A percentile compares a stretch with the other conserved stretches of the same genome.
Conservation (phyloP, 306 rosid genomes). For the Rubus idaeus region DNA sequence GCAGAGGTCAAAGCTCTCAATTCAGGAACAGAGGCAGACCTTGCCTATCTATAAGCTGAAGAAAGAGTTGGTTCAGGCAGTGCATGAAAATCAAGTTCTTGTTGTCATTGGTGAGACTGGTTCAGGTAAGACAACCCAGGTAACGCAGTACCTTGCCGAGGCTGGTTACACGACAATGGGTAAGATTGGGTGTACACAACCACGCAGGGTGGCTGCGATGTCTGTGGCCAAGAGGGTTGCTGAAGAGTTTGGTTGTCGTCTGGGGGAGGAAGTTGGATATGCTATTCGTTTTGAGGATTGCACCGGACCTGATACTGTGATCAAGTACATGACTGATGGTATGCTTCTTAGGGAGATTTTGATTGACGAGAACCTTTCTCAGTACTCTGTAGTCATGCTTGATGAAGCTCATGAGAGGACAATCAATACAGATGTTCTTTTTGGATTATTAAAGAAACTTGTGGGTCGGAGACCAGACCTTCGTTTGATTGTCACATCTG, state of each 20-base stretch:
- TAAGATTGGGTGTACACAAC: slow-evolving; percentile 90
- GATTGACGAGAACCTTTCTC: slow-evolving; percentile 72
- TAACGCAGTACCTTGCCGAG: slow-evolving; percentile 85
- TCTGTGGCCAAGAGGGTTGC: slow-evolving; percentile 95
- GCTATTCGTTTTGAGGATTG: slow-evolving; percentile 90
- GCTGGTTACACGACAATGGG: slow-evolving; percentile 78
- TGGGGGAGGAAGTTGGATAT: slow-evolving; percentile 94
- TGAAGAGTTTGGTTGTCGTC: slow-evolving; percentile 80
- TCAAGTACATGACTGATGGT: slow-evolving; percentile 96
- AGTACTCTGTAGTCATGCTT: slow-evolving; percentile 80
- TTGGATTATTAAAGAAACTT: slow-evolving; percentile 76
- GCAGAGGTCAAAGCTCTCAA: slow-evolving; percentile 85
- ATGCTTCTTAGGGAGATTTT: slow-evolving; percentile 84
- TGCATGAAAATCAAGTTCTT: slow-evolving; percentile 73
- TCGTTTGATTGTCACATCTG: slow-evolving; percentile 83
- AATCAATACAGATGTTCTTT: slow-evolving; percentile 79
- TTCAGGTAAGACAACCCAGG: slow-evolving; percentile 90
- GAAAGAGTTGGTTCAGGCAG: slow-evolving; percentile 84
- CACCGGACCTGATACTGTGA: slow-evolving; percentile 82
- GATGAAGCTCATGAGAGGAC: slow-evolving; percentile 96
- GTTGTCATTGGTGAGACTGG: slow-evolving; percentile 93
- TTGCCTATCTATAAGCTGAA: slow-evolving; percentile 84
- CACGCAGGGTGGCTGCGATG: slow-evolving; percentile 92
- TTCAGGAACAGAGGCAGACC: slow-evolving; percentile 86
- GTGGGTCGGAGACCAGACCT: slow-evolving; percentile 73